Conservation (phyloP, 352 stramenopile species). For the Phytophthora rubi region DNA sequence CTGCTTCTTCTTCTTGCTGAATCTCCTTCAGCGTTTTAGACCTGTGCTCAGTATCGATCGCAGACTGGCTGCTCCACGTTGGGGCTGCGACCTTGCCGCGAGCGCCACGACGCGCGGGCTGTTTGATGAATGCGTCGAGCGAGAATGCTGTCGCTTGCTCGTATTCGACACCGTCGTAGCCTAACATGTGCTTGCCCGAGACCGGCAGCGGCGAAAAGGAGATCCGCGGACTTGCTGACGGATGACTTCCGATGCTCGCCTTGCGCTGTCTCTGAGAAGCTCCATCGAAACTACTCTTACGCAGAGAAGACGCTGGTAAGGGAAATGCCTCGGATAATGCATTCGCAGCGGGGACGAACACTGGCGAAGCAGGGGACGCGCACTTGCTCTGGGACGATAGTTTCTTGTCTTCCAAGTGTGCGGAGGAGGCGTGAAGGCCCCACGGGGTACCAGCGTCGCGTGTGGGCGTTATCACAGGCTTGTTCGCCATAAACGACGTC, state of each 20-base stretch:
- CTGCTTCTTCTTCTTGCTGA: conserved; percentile 65
- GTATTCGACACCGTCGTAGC: conserved; percentile 55
- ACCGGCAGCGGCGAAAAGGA: conserved; percentile 25
- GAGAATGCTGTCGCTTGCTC: conserved; percentile 61
- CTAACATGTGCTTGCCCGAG: conserved; percentile 47
- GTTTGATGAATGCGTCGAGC: conserved; percentile 71
- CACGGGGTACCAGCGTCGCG: conserved; percentile 23
- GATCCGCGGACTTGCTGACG: conserved; percentile 42
- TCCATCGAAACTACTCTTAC: conserved; percentile 43
- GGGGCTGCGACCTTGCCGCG: conserved; percentile 17
- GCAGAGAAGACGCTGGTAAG: conserved; percentile 28
- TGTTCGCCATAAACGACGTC: conserved; percentile 51
- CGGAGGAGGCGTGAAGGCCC: conserved; percentile 3
- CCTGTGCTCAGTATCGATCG: conserved; percentile 20
- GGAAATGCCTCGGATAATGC: conserved; percentile 29
- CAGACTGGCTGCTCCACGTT: conserved; percentile 29
- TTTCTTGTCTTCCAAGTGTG: conserved; percentile 16
- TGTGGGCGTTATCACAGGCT: conserved; percentile 1
- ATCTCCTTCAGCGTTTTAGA: conserved; percentile 69
- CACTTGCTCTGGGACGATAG: conserved; percentile 1
- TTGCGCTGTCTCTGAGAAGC: conserved; percentile 33
- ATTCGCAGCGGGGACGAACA: conserved; percentile 2
- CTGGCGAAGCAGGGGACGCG: conserved; percentile 4
- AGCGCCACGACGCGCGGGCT: conserved; percentile 29
- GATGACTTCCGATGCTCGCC: conserved; percentile 33